Evolutionary conservation across 164 flowering plant genomes (phyloP).

Genomic region (Piper longum): DNA sequence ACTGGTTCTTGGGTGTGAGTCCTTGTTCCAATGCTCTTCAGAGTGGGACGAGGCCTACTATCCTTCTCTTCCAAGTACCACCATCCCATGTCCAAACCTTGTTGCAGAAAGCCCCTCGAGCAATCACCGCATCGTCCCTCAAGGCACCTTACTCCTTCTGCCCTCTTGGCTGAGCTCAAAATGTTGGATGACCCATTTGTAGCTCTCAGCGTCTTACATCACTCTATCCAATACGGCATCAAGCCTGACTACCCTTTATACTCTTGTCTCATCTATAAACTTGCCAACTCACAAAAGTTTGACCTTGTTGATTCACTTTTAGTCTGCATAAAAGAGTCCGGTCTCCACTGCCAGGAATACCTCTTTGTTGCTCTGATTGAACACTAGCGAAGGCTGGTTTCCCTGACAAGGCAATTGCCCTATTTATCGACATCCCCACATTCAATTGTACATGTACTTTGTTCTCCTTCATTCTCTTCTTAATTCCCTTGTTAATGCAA

Average conservation of each 20-base stretch:
- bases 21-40: slow-evolving; percentile 9
- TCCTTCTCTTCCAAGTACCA: neutral
- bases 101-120: neutral
- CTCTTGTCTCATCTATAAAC: slow-evolving; percentile 65
- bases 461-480: slow-evolving; percentile 49
- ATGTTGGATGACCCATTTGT: slow-evolving; percentile 30
- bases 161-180: slow-evolving; percentile 44
- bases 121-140: neutral
- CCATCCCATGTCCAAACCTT: neutral
- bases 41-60: neutral
- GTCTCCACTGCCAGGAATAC: slow-evolving; percentile 44
- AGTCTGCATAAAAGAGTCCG: slow-evolving; percentile 14
- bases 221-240: slow-evolving; percentile 37
- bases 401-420: slow-evolving; percentile 36
- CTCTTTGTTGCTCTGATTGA: slow-evolving; percentile 48
- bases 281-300: slow-evolving; percentile 45
- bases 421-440: slow-evolving; percentile 38
- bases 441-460: slow-evolving; percentile 54
- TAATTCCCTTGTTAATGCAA: slow-evolving; percentile 42
- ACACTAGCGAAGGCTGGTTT: slow-evolving; percentile 53
- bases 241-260: slow-evolving; percentile 71
- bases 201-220: slow-evolving; percentile 38
- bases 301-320: slow-evolving; percentile 39
- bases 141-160: slow-evolving; percentile 19
- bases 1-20: slow-evolving; percentile 4